These are phyloP conservation scores for Tephrocybe rancida DNA, from an alignment of 768 basidiomycete species.

Conservation along the genomic window DNA sequence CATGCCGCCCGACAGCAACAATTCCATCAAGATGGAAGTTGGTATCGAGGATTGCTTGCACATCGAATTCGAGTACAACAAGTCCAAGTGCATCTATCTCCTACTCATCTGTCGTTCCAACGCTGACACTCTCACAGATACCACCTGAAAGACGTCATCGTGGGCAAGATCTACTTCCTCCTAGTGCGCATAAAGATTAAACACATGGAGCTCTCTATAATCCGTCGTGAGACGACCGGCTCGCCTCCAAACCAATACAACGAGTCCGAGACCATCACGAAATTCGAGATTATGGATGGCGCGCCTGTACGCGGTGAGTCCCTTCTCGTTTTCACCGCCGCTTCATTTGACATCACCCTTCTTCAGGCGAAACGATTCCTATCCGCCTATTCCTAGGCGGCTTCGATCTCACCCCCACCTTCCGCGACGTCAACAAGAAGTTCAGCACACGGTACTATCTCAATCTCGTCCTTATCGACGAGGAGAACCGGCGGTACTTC, in stretches of 20 bases:
- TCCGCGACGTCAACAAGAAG: slow-evolving; percentile 99
- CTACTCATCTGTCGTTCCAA: background rate
- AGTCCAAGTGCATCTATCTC: slow-evolving; percentile 81
- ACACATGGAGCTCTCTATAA: slow-evolving; percentile 99
- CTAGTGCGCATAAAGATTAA: slow-evolving; percentile 99
- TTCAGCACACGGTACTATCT: slow-evolving; percentile 97
- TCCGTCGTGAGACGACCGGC: slow-evolving; percentile 95
- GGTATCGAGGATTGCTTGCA: slow-evolving; percentile 99
- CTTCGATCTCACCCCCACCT: slow-evolving; percentile 97
- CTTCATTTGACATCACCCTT: background rate
- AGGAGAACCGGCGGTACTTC: slow-evolving; percentile 97
- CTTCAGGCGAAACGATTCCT: slow-evolving; percentile 92
- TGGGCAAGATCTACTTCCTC: slow-evolving; percentile 99
- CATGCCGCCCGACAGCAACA: slow-evolving; percentile 98
- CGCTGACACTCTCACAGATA: slow-evolving; percentile 58
- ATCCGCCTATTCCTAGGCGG: slow-evolving; percentile 97
- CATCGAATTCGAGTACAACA: slow-evolving; percentile 99
- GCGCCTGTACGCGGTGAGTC: slow-evolving; percentile 89
- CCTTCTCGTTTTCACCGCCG: background rate
- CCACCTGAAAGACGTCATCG: slow-evolving; percentile 98
- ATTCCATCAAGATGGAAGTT: slow-evolving; percentile 99
- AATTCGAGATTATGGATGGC: slow-evolving; percentile 99
- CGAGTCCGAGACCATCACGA: slow-evolving; percentile 98
- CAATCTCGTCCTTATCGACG: slow-evolving; percentile 95
- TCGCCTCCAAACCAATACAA: slow-evolving; percentile 99